These are phyloP conservation scores for Arthrocladium fulminans DNA, from an alignment of 2,329 filamentous ascomycete genomes.

Conservation along the genomic window DNA sequence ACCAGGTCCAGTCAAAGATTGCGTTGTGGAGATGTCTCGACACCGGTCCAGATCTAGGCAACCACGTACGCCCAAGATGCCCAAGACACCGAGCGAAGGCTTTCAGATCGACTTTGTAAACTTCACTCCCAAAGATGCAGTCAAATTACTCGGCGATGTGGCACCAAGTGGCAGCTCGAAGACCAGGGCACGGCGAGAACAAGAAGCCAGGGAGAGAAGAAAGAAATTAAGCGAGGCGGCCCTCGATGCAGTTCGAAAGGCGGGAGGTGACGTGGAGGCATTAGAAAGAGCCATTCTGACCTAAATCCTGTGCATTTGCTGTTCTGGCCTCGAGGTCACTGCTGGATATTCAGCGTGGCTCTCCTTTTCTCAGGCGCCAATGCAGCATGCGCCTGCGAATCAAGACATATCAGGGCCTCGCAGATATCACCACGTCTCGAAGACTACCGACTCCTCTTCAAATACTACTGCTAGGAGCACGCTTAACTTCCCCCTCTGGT, in stretches of 20 bases:
- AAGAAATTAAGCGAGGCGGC: constrained; percentile 30
- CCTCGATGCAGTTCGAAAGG: constrained; percentile 33
- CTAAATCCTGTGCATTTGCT: neutral
- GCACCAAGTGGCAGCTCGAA: constrained; percentile 86
- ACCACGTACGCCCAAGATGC: constrained; percentile 23
- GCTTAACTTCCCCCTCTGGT: too few species aligned
- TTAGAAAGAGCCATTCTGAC: constrained; percentile 18
- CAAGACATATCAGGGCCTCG: too few species aligned
- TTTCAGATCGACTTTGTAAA: constrained; percentile 60
- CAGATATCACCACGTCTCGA: too few species aligned
- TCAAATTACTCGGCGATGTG: constrained; percentile 75
- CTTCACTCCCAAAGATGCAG: constrained; percentile 72
- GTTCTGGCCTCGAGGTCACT: too few species aligned
- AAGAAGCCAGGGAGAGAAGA: constrained; percentile 72
- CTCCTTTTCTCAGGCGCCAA: too few species aligned
- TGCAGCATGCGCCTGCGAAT: too few species aligned
- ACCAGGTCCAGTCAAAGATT: constrained; percentile 27
- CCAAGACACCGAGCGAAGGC: constrained; percentile 22
- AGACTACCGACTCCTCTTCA: too few species aligned
- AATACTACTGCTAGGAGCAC: too few species aligned
- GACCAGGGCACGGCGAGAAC: constrained; percentile 86
- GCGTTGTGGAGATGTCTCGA: constrained; percentile 18
- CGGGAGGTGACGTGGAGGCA: constrained; percentile 39
- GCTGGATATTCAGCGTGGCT: too few species aligned
- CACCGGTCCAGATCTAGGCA: constrained; percentile 16